These are phyloP conservation scores for Fraxinus platypoda DNA, from an alignment of 305 asterid genomes.

Conservation along the genomic window DNA sequence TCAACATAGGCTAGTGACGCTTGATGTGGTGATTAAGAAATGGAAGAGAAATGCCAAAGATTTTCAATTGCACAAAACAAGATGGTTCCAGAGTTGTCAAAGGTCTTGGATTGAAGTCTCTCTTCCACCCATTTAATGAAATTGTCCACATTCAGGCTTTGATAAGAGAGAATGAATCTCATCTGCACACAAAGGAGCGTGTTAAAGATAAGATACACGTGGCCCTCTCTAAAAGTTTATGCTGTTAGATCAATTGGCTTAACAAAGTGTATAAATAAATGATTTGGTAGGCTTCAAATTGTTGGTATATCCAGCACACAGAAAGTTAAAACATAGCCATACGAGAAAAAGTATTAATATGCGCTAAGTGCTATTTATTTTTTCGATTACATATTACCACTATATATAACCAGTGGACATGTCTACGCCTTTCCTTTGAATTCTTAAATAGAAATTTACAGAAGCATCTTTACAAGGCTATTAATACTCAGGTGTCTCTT, in stretches of 20 bases:
- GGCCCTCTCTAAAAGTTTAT: background rate
- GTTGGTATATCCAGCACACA: background rate
- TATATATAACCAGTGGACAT: background rate
- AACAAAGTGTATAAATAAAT: background rate
- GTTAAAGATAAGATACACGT: background rate
- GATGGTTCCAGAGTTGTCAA: background rate
- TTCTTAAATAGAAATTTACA: background rate
- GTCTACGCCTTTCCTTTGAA: background rate
- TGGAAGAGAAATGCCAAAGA: background rate
- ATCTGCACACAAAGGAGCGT: background rate
- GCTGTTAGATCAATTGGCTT: background rate
- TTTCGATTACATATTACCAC: background rate
- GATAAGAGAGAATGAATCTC: background rate
- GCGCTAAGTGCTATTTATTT: background rate
- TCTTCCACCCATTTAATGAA: background rate
- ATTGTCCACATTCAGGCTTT: background rate
- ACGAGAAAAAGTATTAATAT: background rate
- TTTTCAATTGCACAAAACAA: background rate
- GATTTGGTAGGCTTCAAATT: background rate
- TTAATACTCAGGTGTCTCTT: background rate
- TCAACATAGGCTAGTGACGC: background rate
- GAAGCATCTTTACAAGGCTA: background rate
- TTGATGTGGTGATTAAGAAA: slow-evolving; percentile 4
- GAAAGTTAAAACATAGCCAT: background rate
- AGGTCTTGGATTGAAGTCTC: background rate